phyloP scores from a whole-genome alignment of 2,329 filamentous ascomycete species.

The Rachicladosporium sp. region DNA sequence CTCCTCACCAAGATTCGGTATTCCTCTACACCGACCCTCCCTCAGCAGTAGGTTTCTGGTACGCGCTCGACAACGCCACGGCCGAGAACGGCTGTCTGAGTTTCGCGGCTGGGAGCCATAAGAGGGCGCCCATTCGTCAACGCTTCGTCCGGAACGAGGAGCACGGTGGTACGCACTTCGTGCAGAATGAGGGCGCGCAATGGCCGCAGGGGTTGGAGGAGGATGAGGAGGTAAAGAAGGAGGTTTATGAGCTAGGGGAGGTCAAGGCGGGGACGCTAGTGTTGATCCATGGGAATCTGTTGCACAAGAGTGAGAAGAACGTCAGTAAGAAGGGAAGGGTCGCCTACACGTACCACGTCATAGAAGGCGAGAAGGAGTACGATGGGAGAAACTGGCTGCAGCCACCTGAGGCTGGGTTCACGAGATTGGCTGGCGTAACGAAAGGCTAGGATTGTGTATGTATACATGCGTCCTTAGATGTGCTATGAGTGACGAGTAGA shows the following conservation, averaged over 20 bases:
- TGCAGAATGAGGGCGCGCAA: conserved; percentile 51
- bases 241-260: conserved; percentile 65
- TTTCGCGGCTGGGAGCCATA: conserved; percentile 74
- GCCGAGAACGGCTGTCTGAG: conserved; percentile 76
- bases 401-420: conserved; percentile 65
- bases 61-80: conserved; percentile 86
- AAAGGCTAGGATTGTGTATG: background rate
- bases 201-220: conserved; percentile 34
- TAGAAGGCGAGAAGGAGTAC: conserved; percentile 70
- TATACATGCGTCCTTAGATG: background rate
- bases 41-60: conserved; percentile 91
- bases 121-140: conserved; percentile 54
- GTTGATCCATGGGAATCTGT: conserved; percentile 84
- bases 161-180: conserved; percentile 45
- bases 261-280: conserved; percentile 86
- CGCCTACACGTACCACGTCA: conserved; percentile 96
- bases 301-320: conserved; percentile 96
- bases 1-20: conserved; percentile 81
- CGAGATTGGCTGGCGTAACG: conserved; percentile 12
- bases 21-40: conserved; percentile 87
- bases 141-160: conserved; percentile 58
- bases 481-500: background rate
- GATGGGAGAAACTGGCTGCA: conserved; percentile 90
- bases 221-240: conserved; percentile 30
- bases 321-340: conserved; percentile 73